phyloP scores from a whole-genome alignment of 2,329 filamentous ascomycete species.

The Plectosphaerella sp. region DNA sequence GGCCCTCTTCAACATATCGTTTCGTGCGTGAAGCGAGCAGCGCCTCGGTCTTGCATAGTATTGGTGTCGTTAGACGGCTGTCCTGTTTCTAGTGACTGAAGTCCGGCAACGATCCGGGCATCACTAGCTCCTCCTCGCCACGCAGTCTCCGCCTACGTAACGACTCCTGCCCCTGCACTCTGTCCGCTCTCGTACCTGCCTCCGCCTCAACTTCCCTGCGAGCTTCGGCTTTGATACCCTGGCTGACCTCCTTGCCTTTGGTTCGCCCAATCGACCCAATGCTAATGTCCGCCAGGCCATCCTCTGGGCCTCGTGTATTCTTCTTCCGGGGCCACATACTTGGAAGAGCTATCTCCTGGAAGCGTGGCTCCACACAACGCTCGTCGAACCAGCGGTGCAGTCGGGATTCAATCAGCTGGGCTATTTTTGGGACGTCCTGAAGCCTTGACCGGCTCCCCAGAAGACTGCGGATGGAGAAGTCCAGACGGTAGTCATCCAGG shows the following conservation, averaged over 20 bases:
- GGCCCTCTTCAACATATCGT: slow-evolving; percentile 31
- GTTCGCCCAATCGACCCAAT: slow-evolving; percentile 45
- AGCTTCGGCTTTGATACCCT: slow-evolving; percentile 47
- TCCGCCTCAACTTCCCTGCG: slow-evolving; percentile 43
- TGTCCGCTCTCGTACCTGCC: slow-evolving; percentile 26
- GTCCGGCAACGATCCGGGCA: slow-evolving; percentile 42
- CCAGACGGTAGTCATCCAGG: slow-evolving; percentile 79
- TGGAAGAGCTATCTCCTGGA: slow-evolving; percentile 81
- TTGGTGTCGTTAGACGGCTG: not conserved
- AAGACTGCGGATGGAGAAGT: slow-evolving; percentile 75
- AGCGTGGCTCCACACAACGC: slow-evolving; percentile 77
- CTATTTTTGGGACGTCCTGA: slow-evolving; percentile 85
- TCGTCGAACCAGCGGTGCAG: slow-evolving; percentile 87
- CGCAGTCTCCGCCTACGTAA: slow-evolving; percentile 34
- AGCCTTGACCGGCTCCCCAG: slow-evolving; percentile 75
- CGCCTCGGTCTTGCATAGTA: not conserved
- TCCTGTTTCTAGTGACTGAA: not conserved
- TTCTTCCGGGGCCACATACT: slow-evolving; percentile 80
- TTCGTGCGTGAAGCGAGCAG: no score
- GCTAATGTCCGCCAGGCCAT: slow-evolving; percentile 39
- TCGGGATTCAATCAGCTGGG: slow-evolving; percentile 73
- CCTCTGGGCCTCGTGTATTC: slow-evolving; percentile 72
- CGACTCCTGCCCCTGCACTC: slow-evolving; percentile 28
- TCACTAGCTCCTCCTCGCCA: slow-evolving; percentile 33
- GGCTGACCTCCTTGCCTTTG: slow-evolving; percentile 49